Base-by-base conservation (phyloP, 2,329 filamentous ascomycete species). In the Phoma sp. region DNA sequence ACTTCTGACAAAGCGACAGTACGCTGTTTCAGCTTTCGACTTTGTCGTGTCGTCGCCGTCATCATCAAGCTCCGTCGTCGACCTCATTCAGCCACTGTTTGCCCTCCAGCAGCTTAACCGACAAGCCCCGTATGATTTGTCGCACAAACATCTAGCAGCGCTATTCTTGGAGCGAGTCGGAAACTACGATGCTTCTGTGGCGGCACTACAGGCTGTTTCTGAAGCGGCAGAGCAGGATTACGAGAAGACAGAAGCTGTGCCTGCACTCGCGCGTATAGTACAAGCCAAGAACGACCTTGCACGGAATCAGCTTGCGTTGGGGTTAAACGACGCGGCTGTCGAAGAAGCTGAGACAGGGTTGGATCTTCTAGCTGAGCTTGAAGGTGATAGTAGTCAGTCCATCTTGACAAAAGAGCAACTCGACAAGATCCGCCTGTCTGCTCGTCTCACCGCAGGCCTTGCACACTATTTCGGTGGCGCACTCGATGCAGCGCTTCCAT, bases 271-370 rank as follows among this genome's bases (percentile, higher is more conserved):
- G 5, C 85, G 83, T 22, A 96, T 93, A 71, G 89, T 91, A 0
- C 82, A 96, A 54, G 90, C 90, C 23, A 96, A 93, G 73, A 86
- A 90, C 0, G 96, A 99, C 70, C 82, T 96, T 8, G 90, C 91
- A 6, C 86, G 96, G n/a, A 88, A 88, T 18, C 87, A 92, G 49
- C 84, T 99, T 0, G 90, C 91, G 0, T 77, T 82, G 6, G 80
- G 83, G 0, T 78, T 83, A 9, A 91, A 89, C 65, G 77, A 83
- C 0, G 77, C 85, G 47, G 93, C 95, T 0, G 83, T 88, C 3
- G 90, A 95, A 42, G 90, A 89, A 60, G 92, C 91, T 24, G 89
- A 93, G 59, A 87, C 88, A 46, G 90, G 92, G 0, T 79, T 99
- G 0, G 86, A 90, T 60, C 82, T 98, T 2, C 91, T 88, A 37